phyloP scores from a whole-genome alignment of 768 basidiomycete species.

The Arthromyces matolae region DNA sequence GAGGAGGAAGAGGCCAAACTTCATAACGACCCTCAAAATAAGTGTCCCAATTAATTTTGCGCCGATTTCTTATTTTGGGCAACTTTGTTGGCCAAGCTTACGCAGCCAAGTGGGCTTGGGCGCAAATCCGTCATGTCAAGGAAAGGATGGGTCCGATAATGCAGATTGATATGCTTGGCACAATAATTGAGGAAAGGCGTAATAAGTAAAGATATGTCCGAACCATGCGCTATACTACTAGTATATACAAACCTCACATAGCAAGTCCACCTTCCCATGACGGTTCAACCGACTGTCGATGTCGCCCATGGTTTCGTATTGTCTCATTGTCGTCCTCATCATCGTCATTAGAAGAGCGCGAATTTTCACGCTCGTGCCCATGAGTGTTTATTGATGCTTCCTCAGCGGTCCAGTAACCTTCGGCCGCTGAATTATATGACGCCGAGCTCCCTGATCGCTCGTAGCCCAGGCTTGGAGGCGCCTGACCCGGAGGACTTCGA shows the following conservation, averaged over 20 bases:
- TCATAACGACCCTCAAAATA: not conserved
- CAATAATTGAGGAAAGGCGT: not conserved
- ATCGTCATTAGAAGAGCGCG: constrained; percentile 13
- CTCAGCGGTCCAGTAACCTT: constrained; percentile 37
- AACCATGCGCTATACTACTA: constrained; percentile 26
- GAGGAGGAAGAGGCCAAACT: not conserved
- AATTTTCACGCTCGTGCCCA: constrained; percentile 1
- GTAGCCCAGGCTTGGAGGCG: constrained; percentile 14
- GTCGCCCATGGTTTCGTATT: constrained; percentile 18
- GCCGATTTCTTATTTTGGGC: constrained; percentile 1
- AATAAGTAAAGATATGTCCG: constrained; percentile 25
- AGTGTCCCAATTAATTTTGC: not conserved
- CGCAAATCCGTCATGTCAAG: not conserved
- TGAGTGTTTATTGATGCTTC: constrained; percentile 1
- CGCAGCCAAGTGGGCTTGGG: not conserved
- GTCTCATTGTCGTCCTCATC: constrained; percentile 29
- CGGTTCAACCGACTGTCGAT: constrained; percentile 19
- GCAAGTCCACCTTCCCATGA: constrained; percentile 41
- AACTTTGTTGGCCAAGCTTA: constrained; percentile 1
- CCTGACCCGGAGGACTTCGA: constrained; percentile 25
- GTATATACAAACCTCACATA: constrained; percentile 30
- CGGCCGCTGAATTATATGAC: constrained; percentile 43
- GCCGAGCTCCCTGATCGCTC: constrained; percentile 36
- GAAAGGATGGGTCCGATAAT: constrained; percentile 12
- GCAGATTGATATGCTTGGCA: constrained; percentile 20